Evolutionary conservation across 202 grass and related monocot species (phyloP), one percentile per base, ranked within the genome.

Genomic region (Panicum virgatum): DNA sequence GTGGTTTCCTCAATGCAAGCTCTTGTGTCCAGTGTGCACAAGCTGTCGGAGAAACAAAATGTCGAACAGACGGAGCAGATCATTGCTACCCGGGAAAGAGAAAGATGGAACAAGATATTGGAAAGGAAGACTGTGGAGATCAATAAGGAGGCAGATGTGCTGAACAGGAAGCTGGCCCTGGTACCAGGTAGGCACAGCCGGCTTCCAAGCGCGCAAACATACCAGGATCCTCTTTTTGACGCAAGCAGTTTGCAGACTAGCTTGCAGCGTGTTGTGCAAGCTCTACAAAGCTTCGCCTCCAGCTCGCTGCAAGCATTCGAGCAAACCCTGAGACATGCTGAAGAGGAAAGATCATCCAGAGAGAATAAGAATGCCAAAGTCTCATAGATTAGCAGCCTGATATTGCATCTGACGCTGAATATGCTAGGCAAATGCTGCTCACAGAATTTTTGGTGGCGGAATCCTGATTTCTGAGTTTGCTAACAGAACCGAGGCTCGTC

Each of bases 111-210:
- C 69, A 91, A 76, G 61, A 85, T 78, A 66, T 71, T 92, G 79
- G 89, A 93, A 62, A 94, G 86, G 75, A 99, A 89, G 66, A 85
- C 83, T 3, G 18, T 81, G 29, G 87, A 90, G 52, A 96, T 99
- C 50, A 90, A 87, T 81, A 99, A 94, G 80, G 91, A 96, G 79
- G 66, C 89, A n/a, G 89, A 90, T 78, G 53, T 80, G 6, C 88
- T 99, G 9, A 94, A 92, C 67, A 94, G 65, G 68, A 99, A 99
- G 73, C 85, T 99, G 5, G 91, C 85, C 20, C 61, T 92, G 19
- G 70, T 94, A 42, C 91, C 93, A 14, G 96, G 87, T 16, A 77
- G 87, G 56, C 86, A 84, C 16, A 81, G 61, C 63, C 56, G 89
- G n/a, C 89, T 88, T 53, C 67, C 76, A 29, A 73, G 81, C 26